phyloP scores from a whole-genome alignment of 176 grass and related monocot genomes.

The Zizania latifolia region DNA sequence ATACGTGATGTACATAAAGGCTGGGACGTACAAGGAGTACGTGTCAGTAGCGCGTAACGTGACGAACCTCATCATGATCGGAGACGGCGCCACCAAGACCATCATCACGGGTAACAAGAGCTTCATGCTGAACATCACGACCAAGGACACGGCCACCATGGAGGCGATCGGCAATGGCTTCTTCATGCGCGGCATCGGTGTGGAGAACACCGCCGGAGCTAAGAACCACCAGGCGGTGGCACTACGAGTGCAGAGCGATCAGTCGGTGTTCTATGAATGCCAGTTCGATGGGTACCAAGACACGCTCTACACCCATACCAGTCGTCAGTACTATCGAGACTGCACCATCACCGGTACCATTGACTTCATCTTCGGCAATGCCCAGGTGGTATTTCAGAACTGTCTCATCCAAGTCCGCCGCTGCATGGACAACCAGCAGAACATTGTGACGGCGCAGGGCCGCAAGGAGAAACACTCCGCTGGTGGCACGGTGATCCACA shows the following conservation, averaged over 20 bases:
- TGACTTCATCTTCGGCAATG: conserved; percentile 93
- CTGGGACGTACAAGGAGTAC: conserved; percentile 60
- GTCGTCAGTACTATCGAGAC: conserved; percentile 62
- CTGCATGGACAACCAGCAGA: conserved; percentile 66
- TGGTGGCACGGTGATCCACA: conserved; percentile 57
- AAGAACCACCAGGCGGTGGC: conserved; percentile 76
- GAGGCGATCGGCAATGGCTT: conserved; percentile 62
- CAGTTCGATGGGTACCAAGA: conserved; percentile 69
- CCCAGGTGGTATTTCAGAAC: conserved; percentile 66
- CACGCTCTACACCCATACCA: conserved; percentile 70
- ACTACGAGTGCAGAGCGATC: conserved; percentile 59
- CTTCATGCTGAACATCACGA: conserved; percentile 41
- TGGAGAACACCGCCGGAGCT: conserved; percentile 69
- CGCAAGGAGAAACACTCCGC: conserved; percentile 38
- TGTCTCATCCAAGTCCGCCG: conserved; percentile 48
- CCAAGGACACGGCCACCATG: conserved; percentile 66
- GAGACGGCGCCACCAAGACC: conserved; percentile 50
- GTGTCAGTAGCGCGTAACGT: conserved; percentile 37
- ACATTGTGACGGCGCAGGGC: conserved; percentile 71
- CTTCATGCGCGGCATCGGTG: conserved; percentile 54
- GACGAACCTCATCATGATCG: conserved; percentile 48
- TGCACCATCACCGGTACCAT: conserved; percentile 72
- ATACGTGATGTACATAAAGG: conserved; percentile 72
- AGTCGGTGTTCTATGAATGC: conserved; percentile 59
- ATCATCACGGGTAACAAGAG: conserved; percentile 43